Evolutionary conservation across 163 green algal genomes (phyloP).

Genomic region (Prototheca cutis): DNA sequence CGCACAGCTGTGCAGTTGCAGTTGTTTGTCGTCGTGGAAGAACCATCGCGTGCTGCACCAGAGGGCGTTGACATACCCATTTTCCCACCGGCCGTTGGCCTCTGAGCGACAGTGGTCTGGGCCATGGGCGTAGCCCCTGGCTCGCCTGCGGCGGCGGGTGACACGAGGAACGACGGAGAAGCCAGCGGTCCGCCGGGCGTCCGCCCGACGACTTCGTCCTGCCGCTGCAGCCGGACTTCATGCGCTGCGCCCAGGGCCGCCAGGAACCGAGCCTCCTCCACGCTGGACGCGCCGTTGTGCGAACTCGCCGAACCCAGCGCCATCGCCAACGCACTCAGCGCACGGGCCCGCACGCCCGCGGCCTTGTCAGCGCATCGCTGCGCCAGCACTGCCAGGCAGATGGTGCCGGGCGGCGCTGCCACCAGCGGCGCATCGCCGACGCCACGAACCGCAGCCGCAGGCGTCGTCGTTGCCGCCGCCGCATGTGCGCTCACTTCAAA

Average conservation of each 20-base stretch:
- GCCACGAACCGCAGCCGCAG: background rate
- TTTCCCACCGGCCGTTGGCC: too few species aligned
- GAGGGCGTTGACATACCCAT: too few species aligned
- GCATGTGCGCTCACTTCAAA: conserved; percentile 14
- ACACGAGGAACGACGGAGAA: background rate
- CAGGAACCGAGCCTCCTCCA: conserved; percentile 13
- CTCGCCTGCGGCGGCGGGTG: conserved; percentile 1
- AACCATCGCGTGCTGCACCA: too few species aligned
- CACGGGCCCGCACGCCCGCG: conserved; percentile 41
- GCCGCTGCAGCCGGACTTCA: conserved; percentile 11
- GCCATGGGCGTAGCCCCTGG: conserved; percentile 4
- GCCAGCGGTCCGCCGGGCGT: background rate
- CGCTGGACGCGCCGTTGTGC: background rate
- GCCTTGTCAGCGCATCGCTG: conserved; percentile 50
- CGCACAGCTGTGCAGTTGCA: too few species aligned
- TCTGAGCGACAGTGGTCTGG: too few species aligned
- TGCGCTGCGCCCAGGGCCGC: conserved; percentile 11
- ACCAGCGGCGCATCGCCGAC: background rate
- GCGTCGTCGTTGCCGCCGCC: background rate
- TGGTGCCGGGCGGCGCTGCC: conserved; percentile 38
- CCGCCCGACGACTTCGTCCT: background rate
- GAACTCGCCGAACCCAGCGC: conserved; percentile 6
- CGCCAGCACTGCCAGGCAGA: conserved; percentile 49
- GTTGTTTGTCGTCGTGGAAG: too few species aligned
- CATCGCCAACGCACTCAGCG: conserved; percentile 38